A percentile compares a stretch with the other conserved stretches of the same genome.
Conservation (phyloP, 116 monocot species). For the Cymodocea nodosa region DNA sequence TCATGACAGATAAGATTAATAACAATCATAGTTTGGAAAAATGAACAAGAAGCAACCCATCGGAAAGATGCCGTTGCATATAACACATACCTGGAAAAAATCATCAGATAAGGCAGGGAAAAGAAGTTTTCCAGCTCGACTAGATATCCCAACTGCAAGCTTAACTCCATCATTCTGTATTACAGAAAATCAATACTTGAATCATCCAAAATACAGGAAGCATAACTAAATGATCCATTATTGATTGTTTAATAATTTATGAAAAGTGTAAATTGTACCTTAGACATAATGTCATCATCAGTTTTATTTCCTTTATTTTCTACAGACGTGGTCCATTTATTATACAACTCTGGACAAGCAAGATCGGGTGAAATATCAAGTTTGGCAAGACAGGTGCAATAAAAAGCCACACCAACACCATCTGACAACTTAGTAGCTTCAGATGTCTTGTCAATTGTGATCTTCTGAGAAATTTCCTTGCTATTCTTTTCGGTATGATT, state of each 20-base stretch:
- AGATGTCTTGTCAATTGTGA: slow-evolving; percentile 7
- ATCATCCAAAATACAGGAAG: not conserved
- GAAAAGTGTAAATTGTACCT: not conserved
- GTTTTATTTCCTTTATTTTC: slow-evolving; percentile 9
- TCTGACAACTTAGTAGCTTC: slow-evolving; percentile 10
- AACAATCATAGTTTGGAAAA: not conserved
- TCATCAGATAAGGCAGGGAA: slow-evolving; percentile 18
- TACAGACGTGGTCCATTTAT: slow-evolving; percentile 24
- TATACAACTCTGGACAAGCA: slow-evolving; percentile 34
- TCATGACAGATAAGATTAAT: not conserved
- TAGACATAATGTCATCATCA: not conserved
- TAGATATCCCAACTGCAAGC: slow-evolving; percentile 10
- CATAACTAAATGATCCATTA: not conserved
- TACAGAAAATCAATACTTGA: slow-evolving; percentile 1
- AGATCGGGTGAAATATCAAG: slow-evolving; percentile 58
- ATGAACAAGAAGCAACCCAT: too few relatives aligned
- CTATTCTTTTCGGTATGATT: slow-evolving; percentile 8
- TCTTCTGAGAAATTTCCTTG: slow-evolving; percentile 9
- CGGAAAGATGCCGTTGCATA: too few relatives aligned
- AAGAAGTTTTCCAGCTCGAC: slow-evolving; percentile 8
- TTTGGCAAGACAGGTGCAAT: slow-evolving; percentile 37
- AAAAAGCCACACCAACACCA: slow-evolving; percentile 4
- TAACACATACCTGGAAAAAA: slow-evolving; percentile 47
- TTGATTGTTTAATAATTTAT: not conserved
- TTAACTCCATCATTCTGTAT: slow-evolving; percentile 20